Base-by-base conservation (phyloP, 164 flowering plant genomes). In the Nelumbo lutea region DNA sequence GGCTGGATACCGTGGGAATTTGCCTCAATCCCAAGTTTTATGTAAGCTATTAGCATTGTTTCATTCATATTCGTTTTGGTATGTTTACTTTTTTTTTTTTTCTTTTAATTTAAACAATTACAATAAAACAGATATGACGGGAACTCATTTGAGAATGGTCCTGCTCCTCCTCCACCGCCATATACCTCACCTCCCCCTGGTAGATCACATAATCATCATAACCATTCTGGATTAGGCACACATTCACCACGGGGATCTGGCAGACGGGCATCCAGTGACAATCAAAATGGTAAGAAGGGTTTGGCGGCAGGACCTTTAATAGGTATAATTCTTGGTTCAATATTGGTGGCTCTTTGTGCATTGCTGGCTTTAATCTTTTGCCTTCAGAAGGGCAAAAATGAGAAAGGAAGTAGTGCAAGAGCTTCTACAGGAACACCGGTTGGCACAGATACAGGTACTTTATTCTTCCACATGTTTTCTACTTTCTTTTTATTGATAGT, bases 1-100 rank as follows among this genome's bases (percentile, higher is more conserved):
- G 98, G 98, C 72, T 95, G 93, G 96, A 84, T 95, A 65, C 98
- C 98, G 42, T 63, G 56, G 70, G 90, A 91, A 75, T 86, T 91
- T 45, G 73, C 14, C n/a, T 84, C 92, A 9, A 77, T 95, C 55
- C 85, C 81, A 55, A 84, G 77, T 69, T 88, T 95, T 62, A 70
- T 75, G 98, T 95, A 81, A 87, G 93, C 65, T 65, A 59, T 62
- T 63, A 44, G 44, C 8, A 41, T 38, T 48, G n/a, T 58, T 59
- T 45, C 63, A 3, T 56, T 68, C 62, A 8, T 53, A 8, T 58
- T 62, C 65, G 4, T 63, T 62, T 51, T 76, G 39, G 63, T 3
- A 11, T 42, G 11, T 42, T 67, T 44, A 42, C 39, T 44, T 73
- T 66, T 62, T 63, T 38, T 66, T 38, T 42, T 65, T 52, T 62